Evolutionary conservation across 306 rosid genomes (phyloP).

Genomic region (Cicer pinnatifidum): DNA sequence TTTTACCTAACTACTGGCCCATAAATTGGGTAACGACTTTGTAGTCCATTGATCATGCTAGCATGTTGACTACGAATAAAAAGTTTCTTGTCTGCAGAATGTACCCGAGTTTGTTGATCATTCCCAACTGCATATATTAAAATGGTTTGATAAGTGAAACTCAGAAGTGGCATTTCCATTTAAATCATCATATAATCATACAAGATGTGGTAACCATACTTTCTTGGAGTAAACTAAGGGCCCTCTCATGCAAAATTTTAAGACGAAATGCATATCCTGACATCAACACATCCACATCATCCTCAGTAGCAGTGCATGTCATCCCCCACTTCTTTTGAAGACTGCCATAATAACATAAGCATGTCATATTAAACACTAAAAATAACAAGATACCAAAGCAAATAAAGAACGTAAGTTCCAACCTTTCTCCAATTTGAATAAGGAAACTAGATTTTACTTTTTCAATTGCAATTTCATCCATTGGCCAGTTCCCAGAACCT

Average conservation of each 20-base stretch:
- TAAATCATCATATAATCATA: constrained; percentile 40
- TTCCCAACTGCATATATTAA: constrained; percentile 59
- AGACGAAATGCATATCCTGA: constrained; percentile 95
- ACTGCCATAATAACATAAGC: constrained; percentile 61
- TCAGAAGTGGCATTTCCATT: constrained; percentile 34
- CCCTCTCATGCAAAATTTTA: constrained; percentile 92
- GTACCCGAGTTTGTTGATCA: constrained; percentile 60
- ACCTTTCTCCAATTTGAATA: constrained; percentile 91
- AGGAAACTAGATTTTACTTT: constrained; percentile 91
- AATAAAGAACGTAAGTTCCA: constrained; percentile 36
- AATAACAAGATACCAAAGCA: constrained; percentile 35
- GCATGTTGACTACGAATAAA: constrained; percentile 81
- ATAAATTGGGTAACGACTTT: constrained; percentile 70
- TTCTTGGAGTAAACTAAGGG: constrained; percentile 75
- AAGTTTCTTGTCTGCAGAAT: constrained; percentile 68
- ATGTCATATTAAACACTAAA: constrained; percentile 44
- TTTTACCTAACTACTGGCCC: constrained; percentile 84
- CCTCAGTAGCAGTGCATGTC: constrained; percentile 77
- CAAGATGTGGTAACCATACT: constrained; percentile 53
- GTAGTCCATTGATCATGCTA: constrained; percentile 90
- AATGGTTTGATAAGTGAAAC: constrained; percentile 44
- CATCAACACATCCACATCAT: constrained; percentile 71
- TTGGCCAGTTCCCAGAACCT: constrained; percentile 99
- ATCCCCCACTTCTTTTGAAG: constrained; percentile 79
- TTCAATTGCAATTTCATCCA: constrained; percentile 87